Evolutionary conservation across 176 grass and related monocot species (phyloP), one percentile per base, ranked within the genome.

Genomic region (Carex littledalei): DNA sequence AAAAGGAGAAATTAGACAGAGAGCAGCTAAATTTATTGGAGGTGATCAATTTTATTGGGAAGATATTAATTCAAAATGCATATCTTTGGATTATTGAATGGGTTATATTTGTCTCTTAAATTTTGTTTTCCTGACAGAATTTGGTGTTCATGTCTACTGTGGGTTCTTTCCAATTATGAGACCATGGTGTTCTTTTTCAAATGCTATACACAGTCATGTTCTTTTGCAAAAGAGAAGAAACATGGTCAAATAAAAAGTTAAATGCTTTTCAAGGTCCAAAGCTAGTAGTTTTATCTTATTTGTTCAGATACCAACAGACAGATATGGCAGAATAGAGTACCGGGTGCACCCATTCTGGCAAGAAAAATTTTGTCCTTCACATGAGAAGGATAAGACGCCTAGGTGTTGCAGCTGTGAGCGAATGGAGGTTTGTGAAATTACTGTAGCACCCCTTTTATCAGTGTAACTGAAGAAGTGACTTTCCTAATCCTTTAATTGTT

Each of bases 371-470:
- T 93, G 94, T 61, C 91, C 94, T 58, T 89, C 89, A 31, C 94
- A 95, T 86, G 91, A 95, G 81, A 87, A 85, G 75, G 94, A 95
- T 83, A 87, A 86, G 64, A 95, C 94, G 47, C 89, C 85, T 76
- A 89, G 91, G 39, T 95, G 94, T 76, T 95, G 94, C 84, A 95
- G 94, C 63, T 95, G 94, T 34, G 91, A 95, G 88, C 77, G 89
- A 49, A 93, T 95, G 89, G 94, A 95, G 91, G 94, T 95, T n/a
- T 29, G 62, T 83, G 39, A 52, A 56, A 78, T 32, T 78, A 56
- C 24, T 55, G 10, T 32, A 31, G 50, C 0, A 54, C 12, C 34
- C 21, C 34, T 54, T 77, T 77, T 55, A 77, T 55, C 12, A 56
- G 57, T 81, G 10, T 63, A 21, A 81, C 31, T 64, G 6, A 59